Evolutionary conservation across 352 stramenopile species (phyloP), one percentile per base, ranked within the genome.

Genomic region (Hyaloperonospora brassicae): DNA sequence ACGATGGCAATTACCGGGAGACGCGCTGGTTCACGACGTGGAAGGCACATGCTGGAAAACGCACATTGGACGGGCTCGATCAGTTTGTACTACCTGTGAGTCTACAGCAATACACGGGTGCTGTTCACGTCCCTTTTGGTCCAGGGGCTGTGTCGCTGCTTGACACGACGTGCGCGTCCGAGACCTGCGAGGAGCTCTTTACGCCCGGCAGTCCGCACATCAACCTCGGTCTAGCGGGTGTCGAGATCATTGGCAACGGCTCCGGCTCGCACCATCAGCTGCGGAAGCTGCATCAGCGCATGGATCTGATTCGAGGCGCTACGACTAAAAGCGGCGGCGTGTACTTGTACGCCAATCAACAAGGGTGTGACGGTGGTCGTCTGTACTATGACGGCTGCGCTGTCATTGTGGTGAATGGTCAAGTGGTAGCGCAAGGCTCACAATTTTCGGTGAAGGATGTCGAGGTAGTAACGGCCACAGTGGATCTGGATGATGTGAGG

Each of bases 111-210:
- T 59, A 87, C 48, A 96, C 80, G 34, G 82, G 81, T 14, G 63
- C 68, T 17, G 70, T 86, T 35, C 74, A 80, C 50, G 86, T 95
- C 13, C 87, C 84, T 3, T 93, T 97, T 25, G 90, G 89, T 25
- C 73, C 77, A 23, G 85, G 79, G 10, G 79, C 84, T 34, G 51
- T 98, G 17, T 76, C 79, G 25, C 87, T 77, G 23, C 77, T 95
- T 14, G 93, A 97, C 55, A 91, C 93, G 14, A 79, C 77, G 54
- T 88, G 76, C 50, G 87, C 87, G 23, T 95, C 88, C 41, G 97
- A 99, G 79, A 97, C 90, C 21, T 99, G 97, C 66, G 97, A 99
- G 71, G 97, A 99, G 70, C 74, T 99, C 27, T 99, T 98, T 82
- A 98, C 96, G 24, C 93, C 96, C 0, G 76, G 92, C 57, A 87